phyloP scores from a whole-genome alignment of 441 rosid genomes.

The Corymbia citriodora region DNA sequence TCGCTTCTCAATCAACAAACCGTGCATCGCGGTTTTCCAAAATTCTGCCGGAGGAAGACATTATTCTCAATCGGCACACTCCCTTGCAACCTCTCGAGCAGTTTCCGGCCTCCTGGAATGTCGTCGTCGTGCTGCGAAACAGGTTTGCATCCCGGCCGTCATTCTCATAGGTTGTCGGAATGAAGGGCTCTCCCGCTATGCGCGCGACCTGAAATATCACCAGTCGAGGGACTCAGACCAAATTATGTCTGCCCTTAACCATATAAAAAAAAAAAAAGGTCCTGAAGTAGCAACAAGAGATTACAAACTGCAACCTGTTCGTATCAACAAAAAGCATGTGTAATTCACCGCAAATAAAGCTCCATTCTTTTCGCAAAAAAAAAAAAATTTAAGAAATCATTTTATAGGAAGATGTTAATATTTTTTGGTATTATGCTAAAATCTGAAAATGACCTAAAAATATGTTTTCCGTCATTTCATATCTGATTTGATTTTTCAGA shows the following conservation, averaged over 20 bases:
- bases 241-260: neutral
- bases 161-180: conserved; percentile 50
- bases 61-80: conserved; percentile 46
- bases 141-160: conserved; percentile 2
- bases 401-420: too few species aligned
- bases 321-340: neutral
- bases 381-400: too few species aligned
- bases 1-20: conserved; percentile 78
- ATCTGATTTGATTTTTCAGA: neutral
- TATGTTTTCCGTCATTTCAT: too few species aligned
- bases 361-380: too few species aligned
- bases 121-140: conserved; percentile 34
- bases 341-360: neutral
- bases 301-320: neutral
- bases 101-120: conserved; percentile 61
- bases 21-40: conserved; percentile 59
- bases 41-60: conserved; percentile 61
- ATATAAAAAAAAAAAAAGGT: neutral
- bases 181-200: conserved; percentile 46
- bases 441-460: too few species aligned
- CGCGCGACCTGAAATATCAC: conserved; percentile 35
- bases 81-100: conserved; percentile 76
- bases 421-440: too few species aligned
- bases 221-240: neutral
- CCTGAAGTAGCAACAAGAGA: neutral